Evolutionary conservation across 73 alveolate genomes (phyloP), one percentile per base, ranked within the genome.

Genomic region (Symbiodinium natans): DNA sequence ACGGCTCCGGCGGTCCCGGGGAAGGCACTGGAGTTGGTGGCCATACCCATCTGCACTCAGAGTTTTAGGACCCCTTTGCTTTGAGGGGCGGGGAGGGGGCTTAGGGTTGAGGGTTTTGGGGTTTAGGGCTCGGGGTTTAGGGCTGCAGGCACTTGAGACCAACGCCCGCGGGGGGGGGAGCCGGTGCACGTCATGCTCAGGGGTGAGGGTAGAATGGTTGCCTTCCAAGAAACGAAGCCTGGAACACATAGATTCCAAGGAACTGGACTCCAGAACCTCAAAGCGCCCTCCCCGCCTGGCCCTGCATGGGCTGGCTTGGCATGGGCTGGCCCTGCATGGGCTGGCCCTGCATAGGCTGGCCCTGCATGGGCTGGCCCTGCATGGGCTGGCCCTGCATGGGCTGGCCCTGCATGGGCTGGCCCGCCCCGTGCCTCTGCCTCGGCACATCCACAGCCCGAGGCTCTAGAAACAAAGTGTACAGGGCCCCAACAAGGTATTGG

Each of bases 301-400:
- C 71, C 71, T 52, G 71, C 71, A 52, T 52, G 1, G 71, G 10
- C 3, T 52, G 71, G 71, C 71, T 29, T 29, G 15, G 71, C 71
- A 52, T 52, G n/a, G 71, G 71, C 71, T 52, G 71, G 71, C 71
- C 71, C 71, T 52, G 71, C 71, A 15, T 52, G 71, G 71, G 71
- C 71, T 52, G 71, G 71, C 68, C 68, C 68, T 52, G 68, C 68
- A 52, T 52, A 27, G 68, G 68, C 68, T 52, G 68, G 68, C 71
- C 71, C 71, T 52, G 71, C 71, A 52, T 52, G 71, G 71, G 71
- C 71, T 52, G 71, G 71, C 71, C 71, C 31, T 52, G 71, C 71
- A 52, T 52, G 10, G 71, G 71, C 59, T 46, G 59, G 59, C 59
- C 59, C 59, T 46, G 59, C 59, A 2, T 46, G 9, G 59, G 59